These are phyloP conservation scores for Coemansia asiatica DNA, from an alignment of 192 early-diverging fungal species.

Conservation along the genomic window DNA sequence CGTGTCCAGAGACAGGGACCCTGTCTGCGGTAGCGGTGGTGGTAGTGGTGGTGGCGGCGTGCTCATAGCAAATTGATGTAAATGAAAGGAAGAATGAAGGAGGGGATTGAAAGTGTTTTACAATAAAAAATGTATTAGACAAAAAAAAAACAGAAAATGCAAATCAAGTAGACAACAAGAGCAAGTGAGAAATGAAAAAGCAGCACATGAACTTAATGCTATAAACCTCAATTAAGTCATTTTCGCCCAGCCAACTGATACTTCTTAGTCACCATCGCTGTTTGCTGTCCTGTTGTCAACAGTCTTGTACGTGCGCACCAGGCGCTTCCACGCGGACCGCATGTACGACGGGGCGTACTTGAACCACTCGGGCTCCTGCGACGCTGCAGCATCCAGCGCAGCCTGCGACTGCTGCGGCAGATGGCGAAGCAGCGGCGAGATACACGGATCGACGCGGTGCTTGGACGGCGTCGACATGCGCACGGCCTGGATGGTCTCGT, in stretches of 20 bases:
- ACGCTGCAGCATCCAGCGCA: conserved; percentile 12
- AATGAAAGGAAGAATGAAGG: too few relatives aligned
- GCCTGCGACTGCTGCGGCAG: conserved; percentile 36
- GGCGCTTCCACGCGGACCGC: conserved; percentile 50
- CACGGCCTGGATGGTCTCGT: conserved; percentile 45
- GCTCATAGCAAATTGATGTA: not conserved
- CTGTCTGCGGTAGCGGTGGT: not conserved
- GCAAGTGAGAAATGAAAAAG: not conserved
- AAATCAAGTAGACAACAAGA: not conserved
- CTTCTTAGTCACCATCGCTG: too few relatives aligned
- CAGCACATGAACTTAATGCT: not conserved
- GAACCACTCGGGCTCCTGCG: conserved; percentile 51
- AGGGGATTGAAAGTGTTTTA: too few relatives aligned
- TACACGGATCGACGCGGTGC: conserved; percentile 43
- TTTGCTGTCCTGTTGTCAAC: not conserved
- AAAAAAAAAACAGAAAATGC: not conserved
- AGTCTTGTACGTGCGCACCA: conserved; percentile 37
- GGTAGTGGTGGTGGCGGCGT: not conserved
- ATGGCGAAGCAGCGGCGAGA: conserved; percentile 48
- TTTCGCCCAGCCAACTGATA: too few relatives aligned
- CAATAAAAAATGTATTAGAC: too few relatives aligned
- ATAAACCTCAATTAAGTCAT: too few relatives aligned
- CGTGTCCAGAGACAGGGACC: not conserved
- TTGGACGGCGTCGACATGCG: conserved; percentile 40
- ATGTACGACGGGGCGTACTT: conserved; percentile 49